These are phyloP conservation scores for Neospora caninum DNA, from an alignment of 169 alveolate species.

Conservation along the genomic window DNA sequence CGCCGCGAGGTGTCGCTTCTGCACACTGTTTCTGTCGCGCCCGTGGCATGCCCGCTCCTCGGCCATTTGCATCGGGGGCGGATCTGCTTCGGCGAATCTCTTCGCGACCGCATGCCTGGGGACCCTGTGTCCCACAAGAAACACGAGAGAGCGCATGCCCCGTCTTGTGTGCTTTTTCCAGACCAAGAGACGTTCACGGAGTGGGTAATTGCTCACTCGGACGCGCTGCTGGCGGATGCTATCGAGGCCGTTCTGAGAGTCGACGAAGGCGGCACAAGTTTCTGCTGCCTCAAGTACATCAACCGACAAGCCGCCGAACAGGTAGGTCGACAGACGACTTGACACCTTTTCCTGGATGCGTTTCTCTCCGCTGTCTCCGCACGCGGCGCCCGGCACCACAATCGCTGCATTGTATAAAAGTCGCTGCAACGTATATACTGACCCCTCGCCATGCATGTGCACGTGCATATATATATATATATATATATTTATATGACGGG, in stretches of 20 bases:
- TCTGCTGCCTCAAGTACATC: background rate
- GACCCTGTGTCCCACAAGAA: background rate
- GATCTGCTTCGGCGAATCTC: too few species aligned
- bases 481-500: background rate
- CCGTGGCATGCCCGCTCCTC: too few species aligned
- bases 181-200: slow-evolving; percentile 20
- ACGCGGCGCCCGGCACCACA: background rate
- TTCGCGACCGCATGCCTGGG: too few species aligned
- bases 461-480: background rate
- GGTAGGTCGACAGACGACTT: background rate
- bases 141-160: too few species aligned
- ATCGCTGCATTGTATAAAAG: too few species aligned
- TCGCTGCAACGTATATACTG: too few species aligned
- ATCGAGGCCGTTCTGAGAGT: background rate
- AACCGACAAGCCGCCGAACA: background rate
- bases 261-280: background rate
- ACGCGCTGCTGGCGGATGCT: background rate
- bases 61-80: too few species aligned
- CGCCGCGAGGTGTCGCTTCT: too few species aligned
- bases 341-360: background rate
- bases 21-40: too few species aligned
- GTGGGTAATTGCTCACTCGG: background rate
- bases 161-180: background rate
- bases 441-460: background rate
- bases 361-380: background rate